These are phyloP conservation scores for Asclepias syriaca DNA, from an alignment of 257 asterid genomes.

Conservation along the genomic window DNA sequence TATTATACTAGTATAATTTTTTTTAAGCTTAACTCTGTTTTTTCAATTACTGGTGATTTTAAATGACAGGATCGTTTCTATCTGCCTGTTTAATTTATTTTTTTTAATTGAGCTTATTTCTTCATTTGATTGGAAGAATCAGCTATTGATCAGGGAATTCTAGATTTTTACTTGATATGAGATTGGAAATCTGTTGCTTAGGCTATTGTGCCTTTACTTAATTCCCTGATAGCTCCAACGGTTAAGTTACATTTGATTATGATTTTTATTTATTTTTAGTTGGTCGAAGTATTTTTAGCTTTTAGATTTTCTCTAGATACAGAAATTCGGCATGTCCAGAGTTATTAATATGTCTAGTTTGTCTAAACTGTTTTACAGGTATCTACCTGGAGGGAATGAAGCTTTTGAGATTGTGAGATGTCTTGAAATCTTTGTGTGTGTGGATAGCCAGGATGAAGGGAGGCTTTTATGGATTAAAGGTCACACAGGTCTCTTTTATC, in stretches of 20 bases:
- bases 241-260: not conserved
- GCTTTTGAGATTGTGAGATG: conserved; percentile 23
- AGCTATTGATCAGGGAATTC: not conserved
- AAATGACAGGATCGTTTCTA: not conserved
- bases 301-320: not conserved
- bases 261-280: not conserved
- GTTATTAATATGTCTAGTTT: not conserved
- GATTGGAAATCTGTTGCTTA: not conserved
- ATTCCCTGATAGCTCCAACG: not conserved
- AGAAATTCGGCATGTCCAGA: not conserved
- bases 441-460: conserved; percentile 74
- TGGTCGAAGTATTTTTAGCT: not conserved
- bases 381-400: conserved; percentile 9
- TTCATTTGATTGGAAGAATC: not conserved
- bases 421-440: conserved; percentile 23
- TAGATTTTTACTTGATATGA: not conserved
- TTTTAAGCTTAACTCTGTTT: not conserved
- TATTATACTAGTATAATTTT: not conserved
- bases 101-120: not conserved
- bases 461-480: conserved; percentile 64
- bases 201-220: not conserved
- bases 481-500: conserved; percentile 72
- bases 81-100: not conserved
- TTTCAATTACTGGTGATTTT: not conserved
- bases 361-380: conserved; percentile 4